Base-by-base conservation (phyloP, 2,329 filamentous ascomycete species). In the Zymoseptoria crescenta region DNA sequence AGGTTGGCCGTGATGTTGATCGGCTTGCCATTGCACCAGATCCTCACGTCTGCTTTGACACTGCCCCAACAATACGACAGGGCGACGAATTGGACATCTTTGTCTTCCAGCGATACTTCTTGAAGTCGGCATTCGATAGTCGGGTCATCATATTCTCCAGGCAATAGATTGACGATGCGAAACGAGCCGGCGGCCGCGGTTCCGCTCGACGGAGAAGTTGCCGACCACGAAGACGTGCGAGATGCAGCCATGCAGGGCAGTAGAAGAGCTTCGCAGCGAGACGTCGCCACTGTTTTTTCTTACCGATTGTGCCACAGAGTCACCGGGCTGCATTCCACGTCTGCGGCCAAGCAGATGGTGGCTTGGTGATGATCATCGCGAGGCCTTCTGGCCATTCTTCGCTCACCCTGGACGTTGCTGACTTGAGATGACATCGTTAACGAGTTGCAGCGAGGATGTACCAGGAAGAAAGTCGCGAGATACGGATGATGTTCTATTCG, bases 51-150 rank as follows among this genome's bases (percentile, higher is more conserved):
- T 5, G 57, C 54, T 6, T 49, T 20, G 8, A 49, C 49, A 20
- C 45, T 62, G 27, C 63, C 61, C 61, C 59, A 63, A 55, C 63
- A 65, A 20, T 63, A 65, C 20, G 61, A 61, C 3, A 65, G 56
- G 19, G 63, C 63, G 2, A 65, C 29, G 41, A 65, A 63, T 9
- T 52, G 55, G n/a, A 58, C 57, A 48, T 19, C 45, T n/a, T 30
- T 57, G 29, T 63, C 63, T 54, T 59, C 61, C 5, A 63, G 48
- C 2, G 57, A 56, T 16, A 63, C 57, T 29, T 63, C 57, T 10
- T 56, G 51, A 6, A 65, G 59, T 8, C 61, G 59, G 30, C 61
- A 63, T 48, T 59, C 45, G 1, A 65, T 57, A 20, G 61, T 57
- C n/a, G 35, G 7, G 19, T 63, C 61, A 10, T 62, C 54, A 27